Conservation (phyloP, 2,329 filamentous ascomycete genomes). For the Aspergillus melleus region DNA sequence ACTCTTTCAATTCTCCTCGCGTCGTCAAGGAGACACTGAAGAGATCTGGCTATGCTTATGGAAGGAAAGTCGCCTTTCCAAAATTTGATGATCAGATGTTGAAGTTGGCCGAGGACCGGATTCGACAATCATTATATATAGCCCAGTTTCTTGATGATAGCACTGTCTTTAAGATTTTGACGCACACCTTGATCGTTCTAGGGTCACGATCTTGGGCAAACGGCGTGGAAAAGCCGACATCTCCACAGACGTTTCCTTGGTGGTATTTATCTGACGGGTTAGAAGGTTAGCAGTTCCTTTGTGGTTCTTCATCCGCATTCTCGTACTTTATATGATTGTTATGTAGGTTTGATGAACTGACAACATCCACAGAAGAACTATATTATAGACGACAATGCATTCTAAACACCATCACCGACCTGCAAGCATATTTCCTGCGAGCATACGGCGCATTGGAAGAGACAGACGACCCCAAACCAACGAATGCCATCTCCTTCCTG, state of each 20-base stretch:
- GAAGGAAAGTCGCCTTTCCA: conserved; percentile 25
- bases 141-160: conserved; percentile 33
- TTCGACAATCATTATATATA: conserved; percentile 42
- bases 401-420: conserved; percentile 43
- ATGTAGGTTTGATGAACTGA: conserved; percentile 5
- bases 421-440: conserved; percentile 44
- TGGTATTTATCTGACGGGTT: conserved; percentile 37
- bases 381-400: conserved; percentile 42
- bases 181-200: conserved; percentile 36
- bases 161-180: conserved; percentile 28
- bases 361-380: conserved; percentile 38
- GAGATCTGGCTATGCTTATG: conserved; percentile 30
- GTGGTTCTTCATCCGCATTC: too few species aligned
- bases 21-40: conserved; percentile 24
- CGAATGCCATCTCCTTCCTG: conserved; percentile 10
- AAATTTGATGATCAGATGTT: conserved; percentile 27
- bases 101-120: conserved; percentile 38
- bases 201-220: conserved; percentile 41
- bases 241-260: conserved; percentile 31
- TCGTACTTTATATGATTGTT: conserved; percentile 14
- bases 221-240: conserved; percentile 25
- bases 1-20: conserved; percentile 35
- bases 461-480: conserved; percentile 16
- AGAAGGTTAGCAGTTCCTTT: conserved; percentile 31
- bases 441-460: conserved; percentile 41